phyloP scores from a whole-genome alignment of 495 filamentous ascomycete genomes.

The Tuber borchii region DNA sequence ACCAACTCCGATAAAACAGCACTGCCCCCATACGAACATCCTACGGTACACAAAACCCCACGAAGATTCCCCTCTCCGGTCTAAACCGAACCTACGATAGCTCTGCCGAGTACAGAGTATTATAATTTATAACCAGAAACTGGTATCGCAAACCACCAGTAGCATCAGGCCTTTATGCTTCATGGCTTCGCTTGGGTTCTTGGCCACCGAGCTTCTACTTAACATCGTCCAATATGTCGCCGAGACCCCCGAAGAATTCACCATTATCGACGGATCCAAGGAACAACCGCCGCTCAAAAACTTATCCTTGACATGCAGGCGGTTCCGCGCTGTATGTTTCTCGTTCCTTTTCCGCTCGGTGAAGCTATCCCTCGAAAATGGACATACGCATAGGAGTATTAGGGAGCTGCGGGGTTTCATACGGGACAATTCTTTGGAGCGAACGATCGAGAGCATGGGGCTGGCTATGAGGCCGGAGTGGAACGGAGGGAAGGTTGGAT shows the following conservation, averaged over 20 bases:
- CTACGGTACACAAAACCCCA: neutral
- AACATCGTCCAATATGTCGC: slow-evolving; percentile 26
- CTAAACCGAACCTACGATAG: neutral
- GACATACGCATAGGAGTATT: slow-evolving; percentile 10
- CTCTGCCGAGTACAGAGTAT: neutral
- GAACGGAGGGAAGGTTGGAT: slow-evolving; percentile 22
- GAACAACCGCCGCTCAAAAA: slow-evolving; percentile 28
- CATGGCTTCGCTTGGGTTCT: slow-evolving; percentile 21
- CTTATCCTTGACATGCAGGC: slow-evolving; percentile 29
- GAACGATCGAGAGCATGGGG: slow-evolving; percentile 13
- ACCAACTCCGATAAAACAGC: neutral
- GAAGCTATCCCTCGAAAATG: slow-evolving; percentile 16
- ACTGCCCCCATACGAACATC: neutral
- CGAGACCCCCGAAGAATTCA: slow-evolving; percentile 9
- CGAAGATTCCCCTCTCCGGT: neutral
- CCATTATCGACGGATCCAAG: neutral
- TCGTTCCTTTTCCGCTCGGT: slow-evolving; percentile 29
- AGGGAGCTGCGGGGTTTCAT: slow-evolving; percentile 22
- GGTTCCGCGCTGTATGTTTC: slow-evolving; percentile 28
- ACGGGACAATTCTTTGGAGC: slow-evolving; percentile 11
- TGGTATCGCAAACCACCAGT: slow-evolving; percentile 3
- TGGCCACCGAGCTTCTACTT: slow-evolving; percentile 36
- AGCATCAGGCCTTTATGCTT: neutral
- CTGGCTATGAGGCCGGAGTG: slow-evolving; percentile 22
- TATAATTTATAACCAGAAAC: neutral